Base-by-base conservation (phyloP, 2,329 filamentous ascomycete species). In the Fusarium nelsonii region DNA sequence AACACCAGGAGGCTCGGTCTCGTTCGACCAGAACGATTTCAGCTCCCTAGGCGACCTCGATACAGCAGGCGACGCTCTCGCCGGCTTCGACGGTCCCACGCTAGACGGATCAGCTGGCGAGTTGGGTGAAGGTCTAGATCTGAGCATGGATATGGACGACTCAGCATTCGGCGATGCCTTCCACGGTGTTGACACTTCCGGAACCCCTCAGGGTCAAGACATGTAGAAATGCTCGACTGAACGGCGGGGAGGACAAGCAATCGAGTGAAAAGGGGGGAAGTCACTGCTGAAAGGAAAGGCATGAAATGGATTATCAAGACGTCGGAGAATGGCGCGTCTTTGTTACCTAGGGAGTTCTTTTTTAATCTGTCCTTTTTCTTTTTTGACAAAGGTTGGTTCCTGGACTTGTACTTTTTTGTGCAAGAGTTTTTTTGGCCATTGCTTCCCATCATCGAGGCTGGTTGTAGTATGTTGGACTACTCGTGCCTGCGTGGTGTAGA, bases 81-180 rank as follows among this genome's bases (percentile, higher is more conserved):
- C 89, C 4, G 87, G 87, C 39, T 93, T 91, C 74, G 88, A 87
- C 41, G 86, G 86, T 16, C 85, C 87, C 15, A 84, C 87, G 51
- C 77, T 84, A 32, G 83, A 84, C 40, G 78, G 75, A 6, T 77
- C 74, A 1, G 80, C 77, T 3, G 83, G 81, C 6, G 84, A 83
- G 32, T 78, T 87, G 6, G 86, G 82, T 23, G 86, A 88, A 41
- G 87, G 85, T 10, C 78, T 87, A n/a, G 85, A 87, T 75, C 78
- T 90, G 52, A 84, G 86, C 71, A 86, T 90, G 81, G 91, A 90
- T 67, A 86, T 93, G 82, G 91, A 93, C 46, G 91, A 94, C 74
- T 93, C 90, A 36, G 92, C 92, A 2, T 96, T 96, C 81, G 92
- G 92, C 4, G 92, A 96, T 72, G 92, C 92, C 1, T 93, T 95